Percentiles rank a stretch among this genome's conserved stretches.
Conservation (phyloP, 768 basidiomycete species). For the Xerocomus spinulosus region DNA sequence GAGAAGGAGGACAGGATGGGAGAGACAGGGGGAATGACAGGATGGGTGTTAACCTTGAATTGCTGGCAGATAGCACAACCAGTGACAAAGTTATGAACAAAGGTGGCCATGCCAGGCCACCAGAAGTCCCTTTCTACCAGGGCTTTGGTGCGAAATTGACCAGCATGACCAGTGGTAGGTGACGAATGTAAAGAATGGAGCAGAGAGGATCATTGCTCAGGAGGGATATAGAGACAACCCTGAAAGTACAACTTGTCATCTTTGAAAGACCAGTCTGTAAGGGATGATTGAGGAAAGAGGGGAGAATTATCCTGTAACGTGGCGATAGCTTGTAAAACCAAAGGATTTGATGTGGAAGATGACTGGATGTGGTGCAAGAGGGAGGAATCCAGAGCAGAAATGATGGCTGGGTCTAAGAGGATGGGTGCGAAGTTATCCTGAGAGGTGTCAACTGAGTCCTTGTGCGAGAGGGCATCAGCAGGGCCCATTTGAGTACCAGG, state of each 20-base stretch:
- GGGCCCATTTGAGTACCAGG: not conserved
- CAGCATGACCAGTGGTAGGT: not conserved
- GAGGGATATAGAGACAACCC: too few species aligned
- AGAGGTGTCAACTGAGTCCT: not conserved
- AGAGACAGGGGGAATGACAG: not conserved
- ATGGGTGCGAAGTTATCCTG: not conserved
- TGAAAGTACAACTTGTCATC: too few species aligned
- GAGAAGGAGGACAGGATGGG: not conserved
- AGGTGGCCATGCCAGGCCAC: not conserved
- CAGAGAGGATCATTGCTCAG: not conserved
- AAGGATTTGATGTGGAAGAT: not conserved
- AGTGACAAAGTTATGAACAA: not conserved
- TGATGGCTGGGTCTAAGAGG: not conserved
- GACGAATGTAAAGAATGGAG: not conserved
- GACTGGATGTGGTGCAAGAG: not conserved
- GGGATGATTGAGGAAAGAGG: not conserved
- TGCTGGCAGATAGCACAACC: not conserved
- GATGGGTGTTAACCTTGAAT: not conserved
- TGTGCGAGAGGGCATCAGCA: not conserved
- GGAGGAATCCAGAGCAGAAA: not conserved
- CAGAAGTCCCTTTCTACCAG: not conserved
- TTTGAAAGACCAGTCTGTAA: not conserved
- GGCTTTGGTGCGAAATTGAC: not conserved
- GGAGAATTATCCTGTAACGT: not conserved
- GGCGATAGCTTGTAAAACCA: not conserved